Conservation (phyloP, 148 eudicot species). For the Rhododendron simsii region DNA sequence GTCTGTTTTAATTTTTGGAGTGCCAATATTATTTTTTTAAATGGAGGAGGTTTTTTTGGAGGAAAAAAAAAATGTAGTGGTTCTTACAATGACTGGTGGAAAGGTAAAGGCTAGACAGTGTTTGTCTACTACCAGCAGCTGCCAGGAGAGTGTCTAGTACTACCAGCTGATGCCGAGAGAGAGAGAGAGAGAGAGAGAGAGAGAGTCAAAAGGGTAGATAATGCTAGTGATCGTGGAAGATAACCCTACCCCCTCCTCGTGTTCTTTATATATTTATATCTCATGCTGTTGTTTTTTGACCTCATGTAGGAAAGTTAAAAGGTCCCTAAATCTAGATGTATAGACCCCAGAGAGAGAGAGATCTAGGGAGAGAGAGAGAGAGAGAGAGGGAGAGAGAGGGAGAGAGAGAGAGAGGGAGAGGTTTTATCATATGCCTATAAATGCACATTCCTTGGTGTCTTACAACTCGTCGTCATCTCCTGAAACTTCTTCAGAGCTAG, state of each 20-base stretch:
- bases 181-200: not conserved
- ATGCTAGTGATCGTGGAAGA: not conserved
- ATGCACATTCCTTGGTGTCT: conserved; percentile 8
- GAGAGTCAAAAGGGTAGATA: not conserved
- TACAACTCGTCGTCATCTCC: conserved; percentile 11
- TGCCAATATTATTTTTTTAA: no score
- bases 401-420: conserved; percentile 1
- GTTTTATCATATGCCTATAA: not conserved
- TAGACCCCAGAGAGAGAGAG: not conserved
- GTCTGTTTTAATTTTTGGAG: no score
- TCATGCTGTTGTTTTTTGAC: not conserved
- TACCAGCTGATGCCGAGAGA: no score
- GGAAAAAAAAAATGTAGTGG: not conserved
- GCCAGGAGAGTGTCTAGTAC: no score
- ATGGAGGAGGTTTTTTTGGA: not conserved
- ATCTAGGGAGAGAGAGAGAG: not conserved
- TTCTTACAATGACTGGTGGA: not conserved
- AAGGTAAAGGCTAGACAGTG: not conserved
- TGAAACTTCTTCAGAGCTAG: conserved; percentile 8
- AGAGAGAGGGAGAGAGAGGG: not conserved
- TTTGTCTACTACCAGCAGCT: not conserved
- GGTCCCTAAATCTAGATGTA: not conserved
- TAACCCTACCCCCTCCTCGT: not conserved
- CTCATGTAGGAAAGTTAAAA: not conserved
- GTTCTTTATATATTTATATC: not conserved